Percentiles rank a stretch among this genome's conserved stretches.
Conservation (phyloP, 345 rosid species). For the Eutrema yunnanense region DNA sequence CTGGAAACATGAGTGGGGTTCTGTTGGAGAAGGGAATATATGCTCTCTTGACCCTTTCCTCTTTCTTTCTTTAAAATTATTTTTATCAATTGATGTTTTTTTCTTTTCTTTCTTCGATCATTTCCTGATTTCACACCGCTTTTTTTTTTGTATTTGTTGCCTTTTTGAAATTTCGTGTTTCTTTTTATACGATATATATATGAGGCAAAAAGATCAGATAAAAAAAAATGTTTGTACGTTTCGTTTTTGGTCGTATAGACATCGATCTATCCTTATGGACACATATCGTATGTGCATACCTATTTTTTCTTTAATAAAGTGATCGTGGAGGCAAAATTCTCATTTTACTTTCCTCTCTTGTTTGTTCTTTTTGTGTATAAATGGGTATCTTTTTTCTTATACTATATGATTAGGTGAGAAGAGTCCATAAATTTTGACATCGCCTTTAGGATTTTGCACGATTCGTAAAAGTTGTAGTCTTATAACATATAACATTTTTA, state of each 20-base stretch:
- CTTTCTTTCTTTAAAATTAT: slow-evolving; percentile 31
- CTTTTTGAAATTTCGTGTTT: slow-evolving; percentile 14
- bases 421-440: background rate
- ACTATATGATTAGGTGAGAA: background rate
- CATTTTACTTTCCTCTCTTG: background rate
- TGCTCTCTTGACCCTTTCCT: slow-evolving; percentile 59
- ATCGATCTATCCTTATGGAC: slow-evolving; percentile 18
- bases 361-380: background rate
- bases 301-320: background rate
- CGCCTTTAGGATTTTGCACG: slow-evolving; percentile 7
- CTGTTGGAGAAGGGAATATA: slow-evolving; percentile 66
- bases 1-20: slow-evolving; percentile 75
- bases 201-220: slow-evolving; percentile 49
- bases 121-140: slow-evolving; percentile 26
- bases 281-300: slow-evolving; percentile 1
- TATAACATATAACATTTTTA: background rate
- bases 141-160: background rate
- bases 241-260: slow-evolving; percentile 21
- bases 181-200: slow-evolving; percentile 48
- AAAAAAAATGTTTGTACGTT: slow-evolving; percentile 7
- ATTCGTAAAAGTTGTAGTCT: background rate
- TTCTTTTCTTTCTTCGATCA: slow-evolving; percentile 19
- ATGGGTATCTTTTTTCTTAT: background rate
- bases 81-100: slow-evolving; percentile 19
- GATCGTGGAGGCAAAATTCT: no score